Percentiles rank a stretch among this genome's conserved stretches.
phyloP scores from a whole-genome alignment of 352 stramenopile species.

The Phytophthora sp. region DNA sequence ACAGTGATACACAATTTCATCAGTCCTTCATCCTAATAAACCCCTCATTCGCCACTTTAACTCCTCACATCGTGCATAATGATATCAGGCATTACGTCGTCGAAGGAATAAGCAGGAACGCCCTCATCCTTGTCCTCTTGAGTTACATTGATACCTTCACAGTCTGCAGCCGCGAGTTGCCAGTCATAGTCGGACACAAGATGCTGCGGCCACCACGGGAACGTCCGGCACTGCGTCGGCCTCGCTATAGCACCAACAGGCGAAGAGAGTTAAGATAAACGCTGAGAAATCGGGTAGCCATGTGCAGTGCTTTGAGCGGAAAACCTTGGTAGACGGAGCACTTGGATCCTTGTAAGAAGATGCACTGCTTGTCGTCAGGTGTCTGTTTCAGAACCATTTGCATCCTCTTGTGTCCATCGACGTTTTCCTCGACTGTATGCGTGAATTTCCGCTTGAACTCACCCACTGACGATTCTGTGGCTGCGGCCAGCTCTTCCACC shows the following conservation, averaged over 20 bases:
- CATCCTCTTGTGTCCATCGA: constrained; percentile 20
- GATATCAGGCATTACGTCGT: constrained; percentile 62
- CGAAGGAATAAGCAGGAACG: constrained; percentile 36
- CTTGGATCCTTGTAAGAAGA: constrained; percentile 70
- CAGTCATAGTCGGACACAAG: constrained; percentile 84
- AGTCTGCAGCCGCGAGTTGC: constrained; percentile 60
- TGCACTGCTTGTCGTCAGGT: constrained; percentile 58
- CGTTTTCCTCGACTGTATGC: constrained; percentile 23
- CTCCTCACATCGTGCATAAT: constrained; percentile 72
- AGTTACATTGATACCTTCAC: constrained; percentile 61
- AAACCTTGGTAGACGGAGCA: constrained; percentile 73
- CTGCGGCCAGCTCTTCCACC: constrained; percentile 48
- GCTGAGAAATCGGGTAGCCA: not conserved
- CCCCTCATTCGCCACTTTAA: not conserved
- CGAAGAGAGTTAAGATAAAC: not conserved
- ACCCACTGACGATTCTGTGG: constrained; percentile 36
- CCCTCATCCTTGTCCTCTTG: constrained; percentile 2
- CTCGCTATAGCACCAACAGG: constrained; percentile 40
- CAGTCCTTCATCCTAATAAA: not conserved
- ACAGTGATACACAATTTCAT: not conserved
- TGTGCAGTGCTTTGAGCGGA: not conserved
- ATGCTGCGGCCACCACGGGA: constrained; percentile 84
- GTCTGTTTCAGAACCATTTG: constrained; percentile 59
- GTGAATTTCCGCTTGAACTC: constrained; percentile 52
- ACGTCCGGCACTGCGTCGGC: constrained; percentile 82